These are phyloP conservation scores for Discostella pseudostelligera DNA, from an alignment of 108 stramenopile species.

Conservation along the genomic window DNA sequence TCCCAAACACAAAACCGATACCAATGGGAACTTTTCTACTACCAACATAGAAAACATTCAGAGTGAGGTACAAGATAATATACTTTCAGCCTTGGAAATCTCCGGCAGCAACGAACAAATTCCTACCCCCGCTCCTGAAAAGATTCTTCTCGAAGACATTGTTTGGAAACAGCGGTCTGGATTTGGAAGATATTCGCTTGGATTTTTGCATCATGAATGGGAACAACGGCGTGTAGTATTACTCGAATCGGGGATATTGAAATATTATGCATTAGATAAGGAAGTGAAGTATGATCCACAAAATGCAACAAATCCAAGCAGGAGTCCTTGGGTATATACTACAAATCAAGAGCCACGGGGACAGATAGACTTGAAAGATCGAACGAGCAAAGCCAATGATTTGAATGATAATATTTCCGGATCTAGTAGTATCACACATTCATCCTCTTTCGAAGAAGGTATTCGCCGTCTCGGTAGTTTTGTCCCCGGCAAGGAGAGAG, in stretches of 20 bases:
- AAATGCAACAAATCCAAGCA: slow-evolving; percentile 12
- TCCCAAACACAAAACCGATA: background rate
- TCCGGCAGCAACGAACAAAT: background rate
- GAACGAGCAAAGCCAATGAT: background rate
- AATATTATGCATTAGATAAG: slow-evolving; percentile 28
- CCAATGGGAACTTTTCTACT: too few relatives aligned
- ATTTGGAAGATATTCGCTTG: slow-evolving; percentile 42
- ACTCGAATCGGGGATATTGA: slow-evolving; percentile 33
- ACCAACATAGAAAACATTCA: background rate
- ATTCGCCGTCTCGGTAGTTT: slow-evolving; percentile 11
- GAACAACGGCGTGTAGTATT: slow-evolving; percentile 41
- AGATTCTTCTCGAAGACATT: slow-evolving; percentile 47
- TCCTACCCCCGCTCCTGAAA: slow-evolving; percentile 8
- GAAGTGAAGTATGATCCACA: slow-evolving; percentile 17
- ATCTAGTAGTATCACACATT: background rate
- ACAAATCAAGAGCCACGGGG: slow-evolving; percentile 32
- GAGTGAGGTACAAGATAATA: slow-evolving; percentile 18
- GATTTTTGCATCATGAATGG: slow-evolving; percentile 39
- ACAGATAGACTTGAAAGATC: slow-evolving; percentile 28
- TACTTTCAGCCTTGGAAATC: slow-evolving; percentile 27
- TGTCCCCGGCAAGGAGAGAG: slow-evolving; percentile 10
- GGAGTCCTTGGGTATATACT: slow-evolving; percentile 36
- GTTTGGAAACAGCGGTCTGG: slow-evolving; percentile 50
- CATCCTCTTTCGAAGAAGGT: slow-evolving; percentile 3
- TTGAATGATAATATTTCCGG: background rate